These are phyloP conservation scores for Ogataea trehalophila DNA, from an alignment of 805 yeast genomes.

Conservation along the genomic window DNA sequence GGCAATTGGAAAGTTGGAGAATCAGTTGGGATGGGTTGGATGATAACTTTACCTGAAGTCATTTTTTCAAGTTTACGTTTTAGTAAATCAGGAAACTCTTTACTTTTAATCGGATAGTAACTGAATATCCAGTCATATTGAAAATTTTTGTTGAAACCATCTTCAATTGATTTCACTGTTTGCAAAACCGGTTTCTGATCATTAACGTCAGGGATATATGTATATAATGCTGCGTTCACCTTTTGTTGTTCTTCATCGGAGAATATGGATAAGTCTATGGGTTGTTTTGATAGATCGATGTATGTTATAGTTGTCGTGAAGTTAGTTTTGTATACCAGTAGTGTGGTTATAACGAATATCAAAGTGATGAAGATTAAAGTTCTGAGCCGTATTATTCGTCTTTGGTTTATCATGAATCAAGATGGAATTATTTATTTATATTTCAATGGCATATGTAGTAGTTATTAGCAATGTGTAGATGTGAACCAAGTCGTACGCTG, in stretches of 20 bases:
- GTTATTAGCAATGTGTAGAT: too few relatives aligned
- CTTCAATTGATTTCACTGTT: slow-evolving; percentile 57
- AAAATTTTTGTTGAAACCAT: slow-evolving; percentile 68
- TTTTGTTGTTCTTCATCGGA: neutral
- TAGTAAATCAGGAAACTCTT: slow-evolving; percentile 61
- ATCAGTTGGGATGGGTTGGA: slow-evolving; percentile 60
- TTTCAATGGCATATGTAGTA: too few relatives aligned
- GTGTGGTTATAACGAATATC: too few relatives aligned
- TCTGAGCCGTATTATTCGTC: too few relatives aligned
- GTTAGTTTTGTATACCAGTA: too few relatives aligned
- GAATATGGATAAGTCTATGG: neutral
- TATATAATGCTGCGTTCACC: slow-evolving; percentile 21
- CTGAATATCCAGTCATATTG: slow-evolving; percentile 90
- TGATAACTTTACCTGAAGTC: slow-evolving; percentile 66
- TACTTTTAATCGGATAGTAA: slow-evolving; percentile 43
- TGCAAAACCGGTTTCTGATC: slow-evolving; percentile 9
- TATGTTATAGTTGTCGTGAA: too few relatives aligned
- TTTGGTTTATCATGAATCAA: too few relatives aligned
- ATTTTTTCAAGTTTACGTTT: slow-evolving; percentile 52
- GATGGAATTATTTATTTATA: too few relatives aligned
- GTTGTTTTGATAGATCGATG: neutral
- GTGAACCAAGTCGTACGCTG: too few relatives aligned
- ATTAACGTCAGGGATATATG: slow-evolving; percentile 17
- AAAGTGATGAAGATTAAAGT: too few relatives aligned
- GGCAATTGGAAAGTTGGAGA: slow-evolving; percentile 56